A percentile compares a stretch with the other conserved stretches of the same genome.
phyloP scores from a whole-genome alignment of 2,329 filamentous ascomycete genomes.

The Hypoxylon sp. region DNA sequence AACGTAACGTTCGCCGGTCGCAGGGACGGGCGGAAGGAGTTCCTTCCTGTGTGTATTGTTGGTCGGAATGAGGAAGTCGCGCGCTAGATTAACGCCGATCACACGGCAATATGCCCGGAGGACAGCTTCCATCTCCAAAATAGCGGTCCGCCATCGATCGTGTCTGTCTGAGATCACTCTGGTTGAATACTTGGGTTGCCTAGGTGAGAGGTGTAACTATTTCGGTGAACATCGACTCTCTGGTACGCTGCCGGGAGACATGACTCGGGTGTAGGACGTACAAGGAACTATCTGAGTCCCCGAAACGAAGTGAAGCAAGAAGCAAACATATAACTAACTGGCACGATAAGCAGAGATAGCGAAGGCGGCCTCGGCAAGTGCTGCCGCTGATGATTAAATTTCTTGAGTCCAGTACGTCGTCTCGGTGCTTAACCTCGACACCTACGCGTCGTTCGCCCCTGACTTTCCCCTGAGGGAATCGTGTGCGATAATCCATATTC shows the following conservation, averaged over 20 bases:
- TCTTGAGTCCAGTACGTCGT: constrained; percentile 23
- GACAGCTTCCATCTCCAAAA: constrained; percentile 56
- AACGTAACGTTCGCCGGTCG: constrained; percentile 30
- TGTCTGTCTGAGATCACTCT: constrained; percentile 51
- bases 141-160: constrained; percentile 53
- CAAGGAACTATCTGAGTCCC: background rate
- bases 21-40: constrained; percentile 16
- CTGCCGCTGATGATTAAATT: constrained; percentile 48
- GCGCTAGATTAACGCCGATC: constrained; percentile 50
- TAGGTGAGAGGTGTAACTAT: constrained; percentile 12
- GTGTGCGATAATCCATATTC: constrained; percentile 47
- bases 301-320: background rate
- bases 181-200: constrained; percentile 45
- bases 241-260: constrained; percentile 54
- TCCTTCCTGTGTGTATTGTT: constrained; percentile 55
- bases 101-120: constrained; percentile 49
- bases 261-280: constrained; percentile 18
- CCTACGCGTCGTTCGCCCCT: constrained; percentile 10
- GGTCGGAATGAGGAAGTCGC: constrained; percentile 48
- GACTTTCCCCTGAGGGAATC: constrained; percentile 22
- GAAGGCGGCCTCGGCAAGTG: constrained; percentile 53
- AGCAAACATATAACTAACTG: constrained; percentile 3
- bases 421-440: constrained; percentile 48
- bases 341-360: constrained; percentile 47
- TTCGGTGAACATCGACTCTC: constrained; percentile 53